Conservation (phyloP, 2,329 filamentous ascomycete genomes). For the Decorospora gaudefroyi region DNA sequence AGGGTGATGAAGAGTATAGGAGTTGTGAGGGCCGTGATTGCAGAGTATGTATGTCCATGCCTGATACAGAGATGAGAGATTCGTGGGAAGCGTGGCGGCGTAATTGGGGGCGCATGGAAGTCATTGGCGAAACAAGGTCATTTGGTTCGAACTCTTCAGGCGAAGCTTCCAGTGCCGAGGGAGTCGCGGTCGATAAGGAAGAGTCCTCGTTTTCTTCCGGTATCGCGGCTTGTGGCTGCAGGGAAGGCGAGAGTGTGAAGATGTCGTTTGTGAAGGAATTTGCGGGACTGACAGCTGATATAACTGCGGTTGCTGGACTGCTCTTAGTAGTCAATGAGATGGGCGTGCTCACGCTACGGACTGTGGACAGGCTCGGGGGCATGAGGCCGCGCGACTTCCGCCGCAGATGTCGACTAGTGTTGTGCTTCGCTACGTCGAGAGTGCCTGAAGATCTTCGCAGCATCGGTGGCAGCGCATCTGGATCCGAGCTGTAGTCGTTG, state of each 20-base stretch:
- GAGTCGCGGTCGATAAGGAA: slow-evolving; percentile 16
- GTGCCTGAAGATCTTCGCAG: slow-evolving; percentile 8
- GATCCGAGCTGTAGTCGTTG: slow-evolving; percentile 27
- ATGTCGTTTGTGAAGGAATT: slow-evolving; percentile 39
- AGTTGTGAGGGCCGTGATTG: slow-evolving; percentile 76
- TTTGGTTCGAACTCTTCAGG: slow-evolving; percentile 31
- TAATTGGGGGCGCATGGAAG: slow-evolving; percentile 52
- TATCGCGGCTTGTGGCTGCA: slow-evolving; percentile 39
- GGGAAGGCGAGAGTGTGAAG: slow-evolving; percentile 34
- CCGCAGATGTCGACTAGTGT: slow-evolving; percentile 18
- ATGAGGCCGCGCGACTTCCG: slow-evolving; percentile 37
- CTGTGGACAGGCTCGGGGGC: slow-evolving; percentile 36
- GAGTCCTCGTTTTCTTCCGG: slow-evolving; percentile 45
- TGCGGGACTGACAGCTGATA: slow-evolving; percentile 40
- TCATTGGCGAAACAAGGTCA: slow-evolving; percentile 39
- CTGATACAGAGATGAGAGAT: slow-evolving; percentile 82
- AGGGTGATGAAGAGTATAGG: slow-evolving; percentile 58
- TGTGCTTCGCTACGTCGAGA: slow-evolving; percentile 8
- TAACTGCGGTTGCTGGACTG: slow-evolving; percentile 40
- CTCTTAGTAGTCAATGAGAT: slow-evolving; percentile 42
- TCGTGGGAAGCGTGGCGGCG: slow-evolving; percentile 78
- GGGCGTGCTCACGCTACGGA: slow-evolving; percentile 42
- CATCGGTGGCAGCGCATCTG: slow-evolving; percentile 15
- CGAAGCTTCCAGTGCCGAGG: slow-evolving; percentile 32
- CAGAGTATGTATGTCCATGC: slow-evolving; percentile 87